These are phyloP conservation scores for Chiua virens DNA, from an alignment of 768 basidiomycete species.

Conservation along the genomic window DNA sequence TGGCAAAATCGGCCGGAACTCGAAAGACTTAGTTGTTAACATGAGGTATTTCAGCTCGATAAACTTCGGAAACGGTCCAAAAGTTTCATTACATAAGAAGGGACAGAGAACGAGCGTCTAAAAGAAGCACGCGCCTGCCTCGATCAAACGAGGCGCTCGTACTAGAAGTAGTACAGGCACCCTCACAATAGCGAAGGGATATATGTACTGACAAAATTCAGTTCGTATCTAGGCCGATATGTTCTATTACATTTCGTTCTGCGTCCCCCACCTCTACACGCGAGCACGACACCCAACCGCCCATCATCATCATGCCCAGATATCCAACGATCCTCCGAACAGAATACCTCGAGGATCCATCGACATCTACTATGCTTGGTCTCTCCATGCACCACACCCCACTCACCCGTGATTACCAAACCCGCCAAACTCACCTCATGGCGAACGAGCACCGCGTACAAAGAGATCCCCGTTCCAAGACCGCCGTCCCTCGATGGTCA, in stretches of 20 bases:
- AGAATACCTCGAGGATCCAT: slow-evolving; percentile 55
- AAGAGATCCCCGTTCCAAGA: slow-evolving; percentile 64
- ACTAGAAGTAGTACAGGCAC: too few species aligned
- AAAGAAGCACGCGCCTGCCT: too few species aligned
- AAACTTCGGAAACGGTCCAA: too few species aligned
- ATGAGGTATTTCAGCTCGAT: too few species aligned
- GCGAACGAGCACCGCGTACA: slow-evolving; percentile 68
- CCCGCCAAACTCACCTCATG: slow-evolving; percentile 74
- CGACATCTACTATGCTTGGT: slow-evolving; percentile 76
- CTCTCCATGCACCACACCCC: slow-evolving; percentile 23
- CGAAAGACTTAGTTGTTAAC: too few species aligned
- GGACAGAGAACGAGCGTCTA: too few species aligned
- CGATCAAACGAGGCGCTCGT: too few species aligned
- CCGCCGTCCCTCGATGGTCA: slow-evolving; percentile 43
- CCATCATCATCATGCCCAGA: slow-evolving; percentile 70
- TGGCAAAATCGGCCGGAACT: too few species aligned
- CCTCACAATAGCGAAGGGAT: too few species aligned
- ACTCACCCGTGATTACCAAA: slow-evolving; percentile 34
- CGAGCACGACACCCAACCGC: slow-evolving; percentile 35
- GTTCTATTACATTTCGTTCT: slow-evolving; percentile 90
- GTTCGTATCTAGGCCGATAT: too few species aligned
- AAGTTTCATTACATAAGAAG: too few species aligned
- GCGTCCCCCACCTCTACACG: slow-evolving; percentile 71
- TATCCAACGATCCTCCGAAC: slow-evolving; percentile 91
- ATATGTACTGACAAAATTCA: too few species aligned